Evolutionary conservation across 139 green algal species (phyloP).

Genomic region (Tetratostichococcus sp.): DNA sequence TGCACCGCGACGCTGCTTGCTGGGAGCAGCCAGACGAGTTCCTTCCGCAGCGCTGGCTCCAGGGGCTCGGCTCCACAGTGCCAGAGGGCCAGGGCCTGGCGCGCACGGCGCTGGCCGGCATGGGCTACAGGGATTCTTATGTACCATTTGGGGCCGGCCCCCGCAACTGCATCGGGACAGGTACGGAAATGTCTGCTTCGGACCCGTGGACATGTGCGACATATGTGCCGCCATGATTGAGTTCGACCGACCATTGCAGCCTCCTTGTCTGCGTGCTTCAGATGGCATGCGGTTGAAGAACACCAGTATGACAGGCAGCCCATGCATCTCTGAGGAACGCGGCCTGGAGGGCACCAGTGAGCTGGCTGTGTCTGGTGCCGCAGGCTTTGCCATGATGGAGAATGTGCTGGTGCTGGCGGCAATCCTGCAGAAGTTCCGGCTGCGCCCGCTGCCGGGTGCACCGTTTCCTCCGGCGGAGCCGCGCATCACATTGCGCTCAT

Average conservation of each 20-base stretch:
- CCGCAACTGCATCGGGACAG: constrained; percentile 83
- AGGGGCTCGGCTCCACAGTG: constrained; percentile 16
- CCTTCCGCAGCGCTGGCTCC: constrained; percentile 62
- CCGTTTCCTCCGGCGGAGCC: constrained; percentile 46
- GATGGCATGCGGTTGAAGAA: too few species aligned
- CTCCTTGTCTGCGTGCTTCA: too few species aligned
- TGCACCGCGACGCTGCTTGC: constrained; percentile 62
- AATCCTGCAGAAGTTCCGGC: constrained; percentile 47
- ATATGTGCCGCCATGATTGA: too few species aligned
- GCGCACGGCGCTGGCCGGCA: constrained; percentile 22
- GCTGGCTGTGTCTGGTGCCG: not conserved
- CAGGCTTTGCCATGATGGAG: constrained; percentile 87
- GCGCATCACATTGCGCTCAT: constrained; percentile 68
- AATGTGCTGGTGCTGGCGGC: constrained; percentile 65
- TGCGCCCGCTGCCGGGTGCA: constrained; percentile 26
- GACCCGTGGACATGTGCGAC: too few species aligned
- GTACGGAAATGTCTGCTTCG: not conserved
- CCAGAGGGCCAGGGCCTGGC: not conserved
- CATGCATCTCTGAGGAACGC: too few species aligned
- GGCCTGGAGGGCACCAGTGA: not conserved
- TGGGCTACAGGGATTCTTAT: constrained; percentile 62
- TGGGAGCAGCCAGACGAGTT: constrained; percentile 50
- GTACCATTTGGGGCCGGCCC: constrained; percentile 77
- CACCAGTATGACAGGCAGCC: too few species aligned
- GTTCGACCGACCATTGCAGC: too few species aligned